These are phyloP conservation scores for Sequoiadendron giganteum DNA, from an alignment of 75 land plant species.

Conservation along the genomic window DNA sequence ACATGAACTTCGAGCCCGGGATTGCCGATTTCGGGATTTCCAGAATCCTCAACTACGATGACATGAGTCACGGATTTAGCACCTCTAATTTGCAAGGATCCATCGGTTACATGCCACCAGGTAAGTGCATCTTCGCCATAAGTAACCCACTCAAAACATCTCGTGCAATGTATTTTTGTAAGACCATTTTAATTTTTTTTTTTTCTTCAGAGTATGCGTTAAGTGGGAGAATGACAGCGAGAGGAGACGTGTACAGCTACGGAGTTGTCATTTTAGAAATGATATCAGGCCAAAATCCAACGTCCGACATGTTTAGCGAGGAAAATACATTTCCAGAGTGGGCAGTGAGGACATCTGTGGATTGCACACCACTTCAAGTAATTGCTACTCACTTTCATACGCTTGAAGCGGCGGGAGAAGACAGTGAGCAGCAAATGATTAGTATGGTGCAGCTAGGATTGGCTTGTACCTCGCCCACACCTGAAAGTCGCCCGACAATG, in stretches of 20 bases:
- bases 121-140: background rate
- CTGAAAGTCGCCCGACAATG: background rate
- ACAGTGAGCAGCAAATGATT: background rate
- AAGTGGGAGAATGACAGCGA: background rate
- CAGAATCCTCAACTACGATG: background rate
- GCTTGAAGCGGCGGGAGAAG: background rate
- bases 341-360: background rate
- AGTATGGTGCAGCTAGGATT: background rate
- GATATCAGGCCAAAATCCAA: background rate
- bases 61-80: background rate
- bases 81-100: background rate
- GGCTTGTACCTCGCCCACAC: background rate
- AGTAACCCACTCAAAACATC: no score
- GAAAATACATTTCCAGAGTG: background rate
- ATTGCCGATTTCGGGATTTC: background rate
- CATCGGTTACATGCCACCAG: conserved; percentile 8
- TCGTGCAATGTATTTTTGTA: background rate
- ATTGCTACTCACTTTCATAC: background rate
- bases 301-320: background rate
- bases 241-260: background rate
- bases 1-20: background rate
- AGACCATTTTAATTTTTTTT: no score
- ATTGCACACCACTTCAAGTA: background rate
- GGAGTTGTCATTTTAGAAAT: background rate
- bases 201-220: background rate